phyloP scores from a whole-genome alignment of 2,329 filamentous ascomycete genomes.

The Aspergillus hortae region DNA sequence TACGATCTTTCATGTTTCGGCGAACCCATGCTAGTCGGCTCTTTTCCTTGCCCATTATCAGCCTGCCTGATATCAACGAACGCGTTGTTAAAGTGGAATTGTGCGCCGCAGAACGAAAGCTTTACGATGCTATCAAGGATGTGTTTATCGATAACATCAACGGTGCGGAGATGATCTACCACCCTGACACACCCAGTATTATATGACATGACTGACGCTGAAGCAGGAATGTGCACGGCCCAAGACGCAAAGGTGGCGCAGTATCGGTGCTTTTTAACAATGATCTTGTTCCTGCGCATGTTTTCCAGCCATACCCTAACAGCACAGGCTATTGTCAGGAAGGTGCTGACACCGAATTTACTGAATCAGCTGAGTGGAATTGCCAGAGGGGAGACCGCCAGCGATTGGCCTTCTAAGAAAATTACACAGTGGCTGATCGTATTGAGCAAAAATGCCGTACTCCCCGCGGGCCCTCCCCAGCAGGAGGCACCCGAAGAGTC shows the following conservation, averaged over 20 bases:
- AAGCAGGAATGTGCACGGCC: background rate
- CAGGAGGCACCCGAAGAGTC: background rate
- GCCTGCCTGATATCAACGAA: conserved; percentile 49
- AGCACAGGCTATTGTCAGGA: conserved; percentile 43
- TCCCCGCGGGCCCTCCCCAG: background rate
- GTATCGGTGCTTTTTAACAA: conserved; percentile 41
- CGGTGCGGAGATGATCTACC: conserved; percentile 11
- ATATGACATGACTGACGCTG: conserved; percentile 29
- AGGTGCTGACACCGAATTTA: conserved; percentile 44
- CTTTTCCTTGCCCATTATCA: conserved; percentile 53
- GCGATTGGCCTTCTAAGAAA: conserved; percentile 9
- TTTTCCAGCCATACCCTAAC: conserved; percentile 49
- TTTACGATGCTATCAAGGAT: conserved; percentile 52
- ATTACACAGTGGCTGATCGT: conserved; percentile 29
- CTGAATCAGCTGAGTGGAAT: conserved; percentile 42
- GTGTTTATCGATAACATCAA: conserved; percentile 35
- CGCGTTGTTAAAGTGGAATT: conserved; percentile 46
- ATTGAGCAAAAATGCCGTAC: conserved; percentile 10
- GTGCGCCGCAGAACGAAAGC: conserved; percentile 48
- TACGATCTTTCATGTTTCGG: conserved; percentile 49
- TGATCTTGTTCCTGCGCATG: conserved; percentile 52
- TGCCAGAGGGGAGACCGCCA: conserved; percentile 20
- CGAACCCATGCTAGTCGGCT: conserved; percentile 54
- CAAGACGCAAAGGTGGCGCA: conserved; percentile 17
- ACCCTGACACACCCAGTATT: background rate